Base-by-base conservation (phyloP, 2,329 filamentous ascomycete genomes). In the Aspergillus quadricinctus region DNA sequence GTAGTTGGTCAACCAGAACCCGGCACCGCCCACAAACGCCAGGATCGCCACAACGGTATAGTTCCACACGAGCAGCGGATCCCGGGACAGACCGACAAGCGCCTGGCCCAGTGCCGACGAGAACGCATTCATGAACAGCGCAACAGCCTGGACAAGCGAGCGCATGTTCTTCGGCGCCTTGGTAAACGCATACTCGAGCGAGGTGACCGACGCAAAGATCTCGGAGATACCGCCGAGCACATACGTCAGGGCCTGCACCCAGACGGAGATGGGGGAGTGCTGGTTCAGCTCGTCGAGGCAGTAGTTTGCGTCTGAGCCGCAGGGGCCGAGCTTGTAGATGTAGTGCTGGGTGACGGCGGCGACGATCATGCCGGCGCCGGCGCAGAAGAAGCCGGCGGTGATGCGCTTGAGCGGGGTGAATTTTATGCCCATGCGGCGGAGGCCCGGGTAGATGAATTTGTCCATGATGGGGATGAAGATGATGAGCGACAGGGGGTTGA, bases 161-260 rank as follows among this genome's bases (percentile, higher is more conserved):
- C 88, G 86, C 89, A 92, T 92, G 77, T 90, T 91, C 66, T 82
- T 84, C 27, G 89, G 89, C 0, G 88, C 88, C 74, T 90, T 90
- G 70, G 86, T 87, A 77, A 86, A 92, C 35, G 89, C 89, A 61
- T 90, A 90, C 69, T 91, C 88, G 61, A 88, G 83, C 1, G 85
- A 85, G 3, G 83, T 85, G 56, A 85, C 79, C 10, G 78, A 81
- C 2, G 81, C 78, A 60, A 84, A 80, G 65, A 83, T 84, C 66
- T 84, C 82, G 2, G 80, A 82, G 58, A 84, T 77, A 58, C 78
- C 82, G 55, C 82, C 78, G 2, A 85, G 72, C 8, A 82, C 72
- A 65, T 81, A 81, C 4, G 76, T 72, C 1, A 78, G 66, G 11
- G 78, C 69, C 59, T 83, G 80, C 0, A 78, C 69, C 79, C 81